These are phyloP conservation scores for Triticum urartu DNA, from an alignment of 176 grass and related monocot genomes.

Conservation along the genomic window DNA sequence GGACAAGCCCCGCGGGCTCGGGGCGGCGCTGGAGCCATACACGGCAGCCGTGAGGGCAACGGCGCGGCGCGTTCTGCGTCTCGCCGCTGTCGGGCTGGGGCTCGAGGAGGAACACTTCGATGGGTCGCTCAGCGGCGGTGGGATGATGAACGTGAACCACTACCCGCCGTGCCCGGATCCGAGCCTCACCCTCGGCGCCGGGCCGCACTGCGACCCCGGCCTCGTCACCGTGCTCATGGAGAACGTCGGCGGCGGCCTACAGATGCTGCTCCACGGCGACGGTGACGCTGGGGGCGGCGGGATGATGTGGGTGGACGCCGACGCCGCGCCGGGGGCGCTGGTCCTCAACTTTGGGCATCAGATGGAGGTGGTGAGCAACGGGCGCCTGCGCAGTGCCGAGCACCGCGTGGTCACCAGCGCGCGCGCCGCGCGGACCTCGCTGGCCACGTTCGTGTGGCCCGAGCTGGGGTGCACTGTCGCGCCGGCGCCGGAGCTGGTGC, in stretches of 20 bases:
- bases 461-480: background rate
- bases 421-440: background rate
- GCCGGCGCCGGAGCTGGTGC: background rate
- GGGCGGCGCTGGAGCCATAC: background rate
- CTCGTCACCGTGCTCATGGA: conserved; percentile 44
- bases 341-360: conserved; percentile 53
- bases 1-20: background rate
- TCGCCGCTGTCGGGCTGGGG: too few relatives aligned
- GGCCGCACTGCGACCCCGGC: background rate
- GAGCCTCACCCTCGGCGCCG: background rate
- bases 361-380: conserved; percentile 43
- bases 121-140: too few relatives aligned
- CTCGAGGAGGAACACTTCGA: too few relatives aligned
- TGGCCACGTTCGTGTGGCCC: conserved; percentile 23
- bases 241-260: conserved; percentile 28
- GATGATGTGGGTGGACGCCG: background rate
- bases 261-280: background rate
- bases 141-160: conserved; percentile 36
- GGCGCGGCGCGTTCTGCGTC: too few relatives aligned
- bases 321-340: conserved; percentile 39
- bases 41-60: background rate
- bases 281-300: conserved; percentile 24
- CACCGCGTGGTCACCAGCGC: conserved; percentile 22
- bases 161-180: conserved; percentile 37
- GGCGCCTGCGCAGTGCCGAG: conserved; percentile 2